phyloP scores from a whole-genome alignment of 371 early-diverging fungal genomes.

The Capillidium heterosporum region DNA sequence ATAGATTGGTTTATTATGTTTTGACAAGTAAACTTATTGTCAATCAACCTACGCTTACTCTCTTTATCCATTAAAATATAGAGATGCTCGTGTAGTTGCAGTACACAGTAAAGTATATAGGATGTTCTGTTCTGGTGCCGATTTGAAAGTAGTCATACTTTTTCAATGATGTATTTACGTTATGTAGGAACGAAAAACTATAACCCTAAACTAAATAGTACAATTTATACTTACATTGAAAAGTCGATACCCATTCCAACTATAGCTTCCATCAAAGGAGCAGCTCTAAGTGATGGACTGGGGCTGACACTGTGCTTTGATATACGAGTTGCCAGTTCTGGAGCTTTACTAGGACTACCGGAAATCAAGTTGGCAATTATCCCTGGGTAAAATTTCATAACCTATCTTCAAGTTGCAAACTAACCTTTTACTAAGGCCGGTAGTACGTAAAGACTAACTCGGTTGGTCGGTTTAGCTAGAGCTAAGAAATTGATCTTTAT shows the following conservation, averaged over 20 bases:
- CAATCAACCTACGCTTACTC: background rate
- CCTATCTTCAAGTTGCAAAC: background rate
- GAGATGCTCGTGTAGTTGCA: constrained; percentile 58
- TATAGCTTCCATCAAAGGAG: constrained; percentile 87
- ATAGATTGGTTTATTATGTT: constrained; percentile 42
- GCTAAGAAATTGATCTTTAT: constrained; percentile 90
- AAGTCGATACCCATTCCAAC: constrained; percentile 82
- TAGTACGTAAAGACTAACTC: constrained; percentile 81
- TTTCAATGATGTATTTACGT: background rate
- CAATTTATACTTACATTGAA: constrained; percentile 34
- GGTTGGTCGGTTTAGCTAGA: constrained; percentile 69
- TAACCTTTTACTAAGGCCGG: constrained; percentile 48
- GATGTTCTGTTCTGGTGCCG: constrained; percentile 93
- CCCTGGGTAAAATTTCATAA: constrained; percentile 47
- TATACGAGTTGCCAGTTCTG: constrained; percentile 57
- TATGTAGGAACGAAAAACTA: constrained; percentile 60
- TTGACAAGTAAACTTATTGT: constrained; percentile 12
- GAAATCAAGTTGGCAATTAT: constrained; percentile 93
- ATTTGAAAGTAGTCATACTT: constrained; percentile 55
- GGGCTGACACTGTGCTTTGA: constrained; percentile 88
- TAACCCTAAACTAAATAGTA: constrained; percentile 64
- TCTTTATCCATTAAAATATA: constrained; percentile 7
- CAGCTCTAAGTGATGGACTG: constrained; percentile 86
- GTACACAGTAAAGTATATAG: constrained; percentile 59
- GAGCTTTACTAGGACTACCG: constrained; percentile 73